Evolutionary conservation across 2,329 filamentous ascomycete species (phyloP), one percentile per base, ranked within the genome.

Genomic region (Aureobasidium zeae): DNA sequence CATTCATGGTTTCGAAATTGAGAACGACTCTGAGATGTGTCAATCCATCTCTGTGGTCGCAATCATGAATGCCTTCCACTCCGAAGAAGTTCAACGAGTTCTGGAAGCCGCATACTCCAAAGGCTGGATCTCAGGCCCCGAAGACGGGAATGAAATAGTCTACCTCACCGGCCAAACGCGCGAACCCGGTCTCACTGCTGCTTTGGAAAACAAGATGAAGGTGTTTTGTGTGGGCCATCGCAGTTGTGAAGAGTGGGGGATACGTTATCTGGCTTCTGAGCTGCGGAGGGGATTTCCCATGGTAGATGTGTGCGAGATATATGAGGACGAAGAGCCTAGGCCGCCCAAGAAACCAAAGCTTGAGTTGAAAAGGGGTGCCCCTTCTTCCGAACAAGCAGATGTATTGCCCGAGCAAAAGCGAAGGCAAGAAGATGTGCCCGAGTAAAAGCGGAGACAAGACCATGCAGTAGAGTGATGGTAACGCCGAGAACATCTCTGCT

Each of bases 11-110:
- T 22, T 26, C 12, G 19, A 41, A 19, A n/a, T 28, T 6, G 31
- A 30, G 5, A 16, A 3, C 29, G 28, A 22, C 12, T 28, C 29
- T 5, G 34, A 48, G 2, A 26, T 48, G 28, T 16, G 16, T 7
- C 29, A 47, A 26, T 49, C 55, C 8, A 37, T 62, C 15, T 22
- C 35, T 5, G 41, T 44, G 26, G 37, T 57, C 5, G 63, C 63
- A 3, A 62, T 64, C 24, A 65, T 65, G 63, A 65, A 64, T 38
- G 63, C 62, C 0, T 65, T 66, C 37, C 55, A 59, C 33, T 52
- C 57, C 5, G 57, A 61, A 3, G 61, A 63, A 41, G 57, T 66
- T 1, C 43, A 55, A 26, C 52, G 62, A 4, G 61, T 64, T 5
- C 10, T 63, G 1, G 54, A 57, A 7, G 50, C 55, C 31, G 54